These are phyloP conservation scores for Penicillium brevicompactum DNA, from an alignment of 2,329 filamentous ascomycete genomes.

Conservation along the genomic window DNA sequence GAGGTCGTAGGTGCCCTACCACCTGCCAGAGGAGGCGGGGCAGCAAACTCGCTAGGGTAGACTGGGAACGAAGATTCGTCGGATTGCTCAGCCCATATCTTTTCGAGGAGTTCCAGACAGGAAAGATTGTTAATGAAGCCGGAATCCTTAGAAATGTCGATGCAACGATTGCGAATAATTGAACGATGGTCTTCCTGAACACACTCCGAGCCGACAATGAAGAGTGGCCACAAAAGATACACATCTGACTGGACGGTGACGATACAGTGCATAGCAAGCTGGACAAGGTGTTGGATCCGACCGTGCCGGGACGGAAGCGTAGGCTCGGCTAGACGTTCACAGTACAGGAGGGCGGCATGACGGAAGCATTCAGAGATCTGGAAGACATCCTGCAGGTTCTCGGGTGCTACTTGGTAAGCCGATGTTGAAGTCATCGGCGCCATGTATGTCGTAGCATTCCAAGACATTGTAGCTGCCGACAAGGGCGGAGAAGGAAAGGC, in stretches of 20 bases:
- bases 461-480: slow-evolving; percentile 17
- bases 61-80: slow-evolving; percentile 25
- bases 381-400: slow-evolving; percentile 71
- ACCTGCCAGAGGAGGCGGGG: slow-evolving; percentile 17
- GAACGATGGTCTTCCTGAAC: slow-evolving; percentile 77
- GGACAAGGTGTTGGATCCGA: slow-evolving; percentile 81
- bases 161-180: slow-evolving; percentile 76
- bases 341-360: slow-evolving; percentile 85
- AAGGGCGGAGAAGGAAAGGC: slow-evolving; percentile 22
- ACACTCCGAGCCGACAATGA: slow-evolving; percentile 87
- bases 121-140: slow-evolving; percentile 94
- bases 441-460: slow-evolving; percentile 28
- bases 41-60: slow-evolving; percentile 21
- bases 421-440: slow-evolving; percentile 31
- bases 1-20: slow-evolving; percentile 13
- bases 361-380: slow-evolving; percentile 90
- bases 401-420: slow-evolving; percentile 47
- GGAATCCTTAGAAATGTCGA: slow-evolving; percentile 82
- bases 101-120: slow-evolving; percentile 81
- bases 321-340: slow-evolving; percentile 80
- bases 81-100: slow-evolving; percentile 66
- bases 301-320: slow-evolving; percentile 70
- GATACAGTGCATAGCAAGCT: slow-evolving; percentile 80
- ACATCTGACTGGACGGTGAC: slow-evolving; percentile 80
- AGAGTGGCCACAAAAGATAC: slow-evolving; percentile 90